Percentiles rank a stretch among this genome's conserved stretches.
Evolutionary conservation across 495 filamentous ascomycete species (phyloP).

Genomic region (Xylaria acuta): DNA sequence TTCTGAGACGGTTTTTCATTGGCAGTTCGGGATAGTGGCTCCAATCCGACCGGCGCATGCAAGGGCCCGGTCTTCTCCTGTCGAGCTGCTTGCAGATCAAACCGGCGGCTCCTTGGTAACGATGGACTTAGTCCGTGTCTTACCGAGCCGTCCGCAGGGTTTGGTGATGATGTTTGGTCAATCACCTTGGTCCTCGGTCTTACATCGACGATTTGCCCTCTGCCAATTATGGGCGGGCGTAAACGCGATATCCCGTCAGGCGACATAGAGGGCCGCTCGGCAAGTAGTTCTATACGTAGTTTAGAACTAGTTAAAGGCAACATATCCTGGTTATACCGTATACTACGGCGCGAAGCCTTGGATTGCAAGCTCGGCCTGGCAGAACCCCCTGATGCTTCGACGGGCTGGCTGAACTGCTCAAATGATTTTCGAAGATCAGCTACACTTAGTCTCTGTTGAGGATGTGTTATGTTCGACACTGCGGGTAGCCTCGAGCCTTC

Average conservation of each 20-base stretch:
- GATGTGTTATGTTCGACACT: not conserved
- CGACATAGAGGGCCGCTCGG: not conserved
- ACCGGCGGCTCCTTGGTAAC: not conserved
- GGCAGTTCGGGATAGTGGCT: not conserved
- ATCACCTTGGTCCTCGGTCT: slow-evolving; percentile 1
- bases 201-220: slow-evolving; percentile 6
- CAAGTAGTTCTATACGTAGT: not conserved
- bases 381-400: not conserved
- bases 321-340: not conserved
- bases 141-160: not conserved
- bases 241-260: not conserved
- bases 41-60: not conserved
- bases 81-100: not conserved
- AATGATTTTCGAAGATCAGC: slow-evolving; percentile 46
- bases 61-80: not conserved
- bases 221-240: slow-evolving; percentile 3
- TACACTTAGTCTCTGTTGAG: slow-evolving; percentile 41
- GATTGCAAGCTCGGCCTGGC: not conserved
- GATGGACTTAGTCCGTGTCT: not conserved
- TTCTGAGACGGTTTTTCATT: not conserved
- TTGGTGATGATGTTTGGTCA: not conserved
- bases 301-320: not conserved
- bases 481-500: not conserved
- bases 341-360: not conserved
- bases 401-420: slow-evolving; percentile 30